Conservation (phyloP, 306 rosid genomes). For the Citrullus colocynthis region DNA sequence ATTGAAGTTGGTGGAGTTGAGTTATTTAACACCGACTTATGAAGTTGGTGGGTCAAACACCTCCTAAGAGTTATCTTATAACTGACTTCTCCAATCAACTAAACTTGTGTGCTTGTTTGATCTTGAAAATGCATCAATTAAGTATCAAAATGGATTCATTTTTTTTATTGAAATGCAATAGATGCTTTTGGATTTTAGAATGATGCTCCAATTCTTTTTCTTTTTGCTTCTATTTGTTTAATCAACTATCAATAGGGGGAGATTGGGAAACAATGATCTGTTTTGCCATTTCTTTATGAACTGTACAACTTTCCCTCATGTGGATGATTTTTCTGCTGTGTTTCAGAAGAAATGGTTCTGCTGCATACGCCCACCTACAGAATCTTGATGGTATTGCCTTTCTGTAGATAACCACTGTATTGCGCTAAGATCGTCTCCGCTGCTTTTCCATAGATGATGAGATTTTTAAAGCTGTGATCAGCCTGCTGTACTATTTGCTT, state of each 20-base stretch:
- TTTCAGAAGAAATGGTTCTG: constrained; percentile 98
- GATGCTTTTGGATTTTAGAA: neutral
- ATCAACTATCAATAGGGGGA: neutral
- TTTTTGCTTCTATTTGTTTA: neutral
- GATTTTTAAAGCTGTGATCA: constrained; percentile 43
- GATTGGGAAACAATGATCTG: too few species aligned
- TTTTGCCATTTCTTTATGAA: neutral
- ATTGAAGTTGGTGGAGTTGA: too few species aligned
- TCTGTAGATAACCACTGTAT: constrained; percentile 31
- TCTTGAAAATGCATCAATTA: neutral
- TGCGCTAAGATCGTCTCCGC: constrained; percentile 36
- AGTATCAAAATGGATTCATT: neutral
- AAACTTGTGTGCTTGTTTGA: neutral
- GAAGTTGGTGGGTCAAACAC: too few species aligned
- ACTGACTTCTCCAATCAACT: neutral
- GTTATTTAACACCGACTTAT: too few species aligned
- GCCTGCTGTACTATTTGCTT: constrained; percentile 17
- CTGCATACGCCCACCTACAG: constrained; percentile 71
- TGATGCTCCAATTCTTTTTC: neutral
- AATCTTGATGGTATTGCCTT: constrained; percentile 33
- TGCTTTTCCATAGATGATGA: constrained; percentile 41
- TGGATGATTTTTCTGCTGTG: constrained; percentile 19
- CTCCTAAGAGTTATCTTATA: neutral
- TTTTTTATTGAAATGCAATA: neutral
- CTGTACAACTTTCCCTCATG: constrained; percentile 1